Percentiles rank a stretch among this genome's conserved stretches.
These are phyloP conservation scores for Aspergillus diversus DNA, from an alignment of 495 filamentous ascomycete species.

Conservation along the genomic window DNA sequence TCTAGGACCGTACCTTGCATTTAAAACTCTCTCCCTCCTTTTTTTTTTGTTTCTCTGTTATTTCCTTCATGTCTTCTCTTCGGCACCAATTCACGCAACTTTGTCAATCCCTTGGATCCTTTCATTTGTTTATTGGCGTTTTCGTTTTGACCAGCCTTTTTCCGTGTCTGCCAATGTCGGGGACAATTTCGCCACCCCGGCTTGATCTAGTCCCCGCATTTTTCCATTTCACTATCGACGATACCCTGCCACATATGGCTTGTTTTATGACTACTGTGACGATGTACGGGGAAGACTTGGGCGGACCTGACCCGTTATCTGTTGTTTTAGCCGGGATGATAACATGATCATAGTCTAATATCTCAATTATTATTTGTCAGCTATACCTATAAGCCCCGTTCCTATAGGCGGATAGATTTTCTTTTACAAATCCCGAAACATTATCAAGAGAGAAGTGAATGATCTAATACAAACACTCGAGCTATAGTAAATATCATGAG, in stretches of 20 bases:
- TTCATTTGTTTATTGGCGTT: not conserved
- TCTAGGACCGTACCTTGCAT: slow-evolving; percentile 4
- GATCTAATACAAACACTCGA: too few species aligned
- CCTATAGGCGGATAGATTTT: too few species aligned
- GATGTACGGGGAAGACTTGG: slow-evolving; percentile 21
- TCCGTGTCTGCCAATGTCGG: not conserved
- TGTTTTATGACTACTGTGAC: slow-evolving; percentile 29
- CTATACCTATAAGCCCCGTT: too few species aligned
- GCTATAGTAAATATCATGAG: too few species aligned
- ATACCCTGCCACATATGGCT: slow-evolving; percentile 33
- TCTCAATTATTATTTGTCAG: not conserved
- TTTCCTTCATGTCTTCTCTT: slow-evolving; percentile 2
- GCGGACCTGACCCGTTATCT: slow-evolving; percentile 16
- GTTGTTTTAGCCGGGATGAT: not conserved
- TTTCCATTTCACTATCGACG: slow-evolving; percentile 25
- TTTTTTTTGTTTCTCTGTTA: not conserved
- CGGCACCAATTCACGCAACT: not conserved
- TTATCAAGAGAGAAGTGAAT: too few species aligned
- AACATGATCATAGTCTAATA: not conserved
- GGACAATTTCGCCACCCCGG: not conserved
- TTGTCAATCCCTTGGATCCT: slow-evolving; percentile 5
- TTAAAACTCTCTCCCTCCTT: slow-evolving; percentile 5
- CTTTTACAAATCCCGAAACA: too few species aligned
- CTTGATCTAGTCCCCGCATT: slow-evolving; percentile 13
- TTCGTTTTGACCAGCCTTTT: not conserved